phyloP scores from a whole-genome alignment of 176 grass and related monocot species.

The Eragrostis nindensis region DNA sequence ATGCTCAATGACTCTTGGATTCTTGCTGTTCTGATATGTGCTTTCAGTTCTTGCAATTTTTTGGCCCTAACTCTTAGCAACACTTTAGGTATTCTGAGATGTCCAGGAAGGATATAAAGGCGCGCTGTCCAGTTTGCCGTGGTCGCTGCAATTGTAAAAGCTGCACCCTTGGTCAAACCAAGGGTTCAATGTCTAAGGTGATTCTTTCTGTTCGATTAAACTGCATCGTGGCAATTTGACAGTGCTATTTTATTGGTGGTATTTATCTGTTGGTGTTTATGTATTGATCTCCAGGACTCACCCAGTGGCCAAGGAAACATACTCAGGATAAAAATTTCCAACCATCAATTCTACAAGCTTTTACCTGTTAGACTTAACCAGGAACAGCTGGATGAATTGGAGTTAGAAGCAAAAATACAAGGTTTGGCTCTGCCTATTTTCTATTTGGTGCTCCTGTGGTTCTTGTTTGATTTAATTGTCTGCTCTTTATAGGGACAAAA shows the following conservation, averaged over 20 bases:
- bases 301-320: constrained; percentile 45
- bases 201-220: constrained; percentile 24
- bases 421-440: constrained; percentile 49
- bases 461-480: constrained; percentile 27
- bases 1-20: neutral
- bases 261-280: constrained; percentile 31
- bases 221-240: constrained; percentile 5
- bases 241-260: constrained; percentile 17
- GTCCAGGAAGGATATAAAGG: constrained; percentile 80
- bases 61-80: constrained; percentile 35
- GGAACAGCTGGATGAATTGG: constrained; percentile 91
- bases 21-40: constrained; percentile 17
- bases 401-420: constrained; percentile 90
- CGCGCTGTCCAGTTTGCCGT: constrained; percentile 72
- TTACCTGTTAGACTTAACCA: constrained; percentile 77
- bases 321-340: constrained; percentile 71
- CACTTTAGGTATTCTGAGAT: constrained; percentile 75
- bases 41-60: constrained; percentile 26
- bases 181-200: constrained; percentile 57
- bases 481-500: constrained; percentile 63
- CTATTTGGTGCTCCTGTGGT: neutral
- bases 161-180: constrained; percentile 52
- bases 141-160: constrained; percentile 68
- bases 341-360: constrained; percentile 79
- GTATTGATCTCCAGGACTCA: constrained; percentile 56